These are phyloP conservation scores for Podochytrium sp. DNA, from an alignment of 192 early-diverging fungal genomes.

Conservation along the genomic window DNA sequence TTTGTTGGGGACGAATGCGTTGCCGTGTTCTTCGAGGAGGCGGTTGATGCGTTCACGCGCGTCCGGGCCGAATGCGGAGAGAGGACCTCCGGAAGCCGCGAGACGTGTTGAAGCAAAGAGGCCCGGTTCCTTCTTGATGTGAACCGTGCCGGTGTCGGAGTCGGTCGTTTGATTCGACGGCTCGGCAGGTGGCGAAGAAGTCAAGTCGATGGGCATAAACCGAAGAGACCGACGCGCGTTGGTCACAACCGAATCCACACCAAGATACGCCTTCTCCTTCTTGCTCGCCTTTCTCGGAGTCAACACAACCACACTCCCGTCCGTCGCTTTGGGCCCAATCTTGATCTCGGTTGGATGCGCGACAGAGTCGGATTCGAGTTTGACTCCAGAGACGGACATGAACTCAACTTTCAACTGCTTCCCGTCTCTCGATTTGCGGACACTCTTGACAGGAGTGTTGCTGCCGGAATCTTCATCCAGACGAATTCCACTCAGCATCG, in stretches of 20 bases:
- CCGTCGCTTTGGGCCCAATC: background rate
- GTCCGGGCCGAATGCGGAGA: constrained; percentile 7
- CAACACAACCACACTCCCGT: constrained; percentile 29
- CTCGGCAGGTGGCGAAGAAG: background rate
- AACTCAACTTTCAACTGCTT: constrained; percentile 11
- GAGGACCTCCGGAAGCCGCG: background rate
- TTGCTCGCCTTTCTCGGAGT: constrained; percentile 27
- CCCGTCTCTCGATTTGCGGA: constrained; percentile 11
- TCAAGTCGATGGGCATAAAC: constrained; percentile 14
- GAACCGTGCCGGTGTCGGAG: background rate
- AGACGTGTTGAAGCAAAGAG: background rate
- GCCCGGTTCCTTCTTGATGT: background rate
- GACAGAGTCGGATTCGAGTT: background rate
- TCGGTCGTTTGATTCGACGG: background rate
- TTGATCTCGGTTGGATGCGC: background rate
- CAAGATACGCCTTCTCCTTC: constrained; percentile 30
- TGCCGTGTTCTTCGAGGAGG: constrained; percentile 27
- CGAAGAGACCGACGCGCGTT: constrained; percentile 29
- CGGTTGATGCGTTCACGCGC: constrained; percentile 7
- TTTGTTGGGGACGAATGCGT: constrained; percentile 34
- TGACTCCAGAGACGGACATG: background rate
- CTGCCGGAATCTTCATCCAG: background rate
- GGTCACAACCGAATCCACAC: constrained; percentile 34
- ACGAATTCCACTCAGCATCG: background rate
- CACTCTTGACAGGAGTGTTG: background rate